Conservation (phyloP, 1,284 basidiomycete species). For the Coriolopsis trogii region DNA sequence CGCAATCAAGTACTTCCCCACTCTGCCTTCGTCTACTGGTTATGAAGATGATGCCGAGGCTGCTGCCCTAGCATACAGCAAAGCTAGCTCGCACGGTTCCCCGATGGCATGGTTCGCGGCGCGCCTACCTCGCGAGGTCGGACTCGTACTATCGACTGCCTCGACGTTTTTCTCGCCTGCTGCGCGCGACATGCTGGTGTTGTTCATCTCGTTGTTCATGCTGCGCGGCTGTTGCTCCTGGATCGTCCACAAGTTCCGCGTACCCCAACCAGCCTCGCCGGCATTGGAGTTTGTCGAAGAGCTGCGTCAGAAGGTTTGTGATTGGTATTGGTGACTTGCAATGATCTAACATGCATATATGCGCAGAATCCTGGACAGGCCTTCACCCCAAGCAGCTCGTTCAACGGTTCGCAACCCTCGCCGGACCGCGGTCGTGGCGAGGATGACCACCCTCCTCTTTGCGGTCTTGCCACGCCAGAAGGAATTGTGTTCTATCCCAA, state of each 20-base stretch:
- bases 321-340: background rate
- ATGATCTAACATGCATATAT: background rate
- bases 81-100: no score
- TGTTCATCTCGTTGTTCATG: conserved; percentile 4
- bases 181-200: background rate
- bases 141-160: background rate
- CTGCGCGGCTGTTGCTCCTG: conserved; percentile 3
- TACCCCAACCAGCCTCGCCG: conserved; percentile 6
- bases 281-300: conserved; percentile 6
- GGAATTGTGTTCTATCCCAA: background rate
- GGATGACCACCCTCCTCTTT: background rate
- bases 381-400: conserved; percentile 8
- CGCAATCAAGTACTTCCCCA: background rate
- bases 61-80: no score
- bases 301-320: conserved; percentile 4
- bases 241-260: conserved; percentile 2
- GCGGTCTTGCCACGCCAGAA: background rate
- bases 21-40: background rate
- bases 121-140: background rate
- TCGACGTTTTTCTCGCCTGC: background rate
- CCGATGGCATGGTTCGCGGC: no score
- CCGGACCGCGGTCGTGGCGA: background rate
- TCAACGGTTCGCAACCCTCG: background rate
- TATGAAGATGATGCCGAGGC: background rate
- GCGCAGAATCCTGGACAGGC: conserved; percentile 4